phyloP scores from a whole-genome alignment of 768 basidiomycete genomes.

The Podaxis sp. region DNA sequence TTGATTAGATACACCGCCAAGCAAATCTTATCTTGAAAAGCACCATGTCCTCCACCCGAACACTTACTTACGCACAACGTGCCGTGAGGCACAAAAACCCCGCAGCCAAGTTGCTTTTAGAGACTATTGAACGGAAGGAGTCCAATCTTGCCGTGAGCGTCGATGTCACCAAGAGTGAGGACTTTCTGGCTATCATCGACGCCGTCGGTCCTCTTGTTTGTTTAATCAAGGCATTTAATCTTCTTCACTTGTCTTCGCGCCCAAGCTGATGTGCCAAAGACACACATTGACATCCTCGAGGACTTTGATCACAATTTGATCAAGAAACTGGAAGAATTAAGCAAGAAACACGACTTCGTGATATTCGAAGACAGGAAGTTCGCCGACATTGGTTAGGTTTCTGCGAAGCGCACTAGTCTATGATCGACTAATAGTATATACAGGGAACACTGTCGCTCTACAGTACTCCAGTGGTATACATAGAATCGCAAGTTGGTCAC shows the following conservation, averaged over 20 bases:
- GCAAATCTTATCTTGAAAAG: constrained; percentile 8
- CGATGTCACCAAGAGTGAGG: constrained; percentile 79
- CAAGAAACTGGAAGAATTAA: constrained; percentile 64
- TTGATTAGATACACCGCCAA: constrained; percentile 9
- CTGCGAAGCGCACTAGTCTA: background rate
- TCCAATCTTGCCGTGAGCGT: constrained; percentile 95
- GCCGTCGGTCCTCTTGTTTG: constrained; percentile 87
- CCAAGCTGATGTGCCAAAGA: constrained; percentile 51
- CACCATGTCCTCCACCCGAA: constrained; percentile 35
- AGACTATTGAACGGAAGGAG: constrained; percentile 82
- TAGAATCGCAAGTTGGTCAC: constrained; percentile 93
- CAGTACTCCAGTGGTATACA: constrained; percentile 94
- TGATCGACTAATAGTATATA: constrained; percentile 8
- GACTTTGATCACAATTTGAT: constrained; percentile 82
- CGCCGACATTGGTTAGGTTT: constrained; percentile 85
- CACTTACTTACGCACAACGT: constrained; percentile 61
- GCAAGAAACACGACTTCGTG: constrained; percentile 83
- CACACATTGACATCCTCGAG: constrained; percentile 93
- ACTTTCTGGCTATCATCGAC: constrained; percentile 85
- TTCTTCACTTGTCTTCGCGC: constrained; percentile 13
- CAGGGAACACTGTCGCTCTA: constrained; percentile 94
- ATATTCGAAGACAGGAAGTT: constrained; percentile 99
- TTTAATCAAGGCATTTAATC: constrained; percentile 80
- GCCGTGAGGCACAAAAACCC: constrained; percentile 62
- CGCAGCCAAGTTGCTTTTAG: constrained; percentile 74